These are phyloP conservation scores for Amauroascus verrucosus DNA, from an alignment of 2,329 filamentous ascomycete genomes.

Conservation along the genomic window DNA sequence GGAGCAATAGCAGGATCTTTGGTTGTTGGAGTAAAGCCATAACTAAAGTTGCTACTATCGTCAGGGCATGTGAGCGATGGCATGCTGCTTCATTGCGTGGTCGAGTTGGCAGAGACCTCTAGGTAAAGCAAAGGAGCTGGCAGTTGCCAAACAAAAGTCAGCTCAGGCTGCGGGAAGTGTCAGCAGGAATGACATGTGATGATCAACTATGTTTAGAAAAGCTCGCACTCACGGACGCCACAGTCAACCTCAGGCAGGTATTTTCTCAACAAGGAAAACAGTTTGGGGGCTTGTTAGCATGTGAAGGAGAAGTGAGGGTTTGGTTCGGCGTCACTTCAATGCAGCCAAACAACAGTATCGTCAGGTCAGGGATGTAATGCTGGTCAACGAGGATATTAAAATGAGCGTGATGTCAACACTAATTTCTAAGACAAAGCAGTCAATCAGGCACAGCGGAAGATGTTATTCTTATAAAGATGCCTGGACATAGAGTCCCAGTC, in stretches of 20 bases:
- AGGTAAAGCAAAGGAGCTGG: background rate
- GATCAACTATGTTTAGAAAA: background rate
- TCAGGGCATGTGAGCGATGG: slow-evolving; percentile 16
- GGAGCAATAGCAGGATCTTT: slow-evolving; percentile 6
- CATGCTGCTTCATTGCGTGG: slow-evolving; percentile 8
- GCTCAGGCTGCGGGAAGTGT: background rate
- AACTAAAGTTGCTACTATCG: background rate
- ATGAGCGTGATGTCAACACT: too few species aligned
- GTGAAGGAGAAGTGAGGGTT: background rate
- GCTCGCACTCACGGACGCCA: background rate
- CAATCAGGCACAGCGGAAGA: background rate
- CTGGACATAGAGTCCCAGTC: background rate
- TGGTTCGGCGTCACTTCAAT: background rate
- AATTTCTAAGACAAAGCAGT: background rate
- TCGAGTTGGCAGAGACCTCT: background rate
- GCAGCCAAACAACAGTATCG: background rate
- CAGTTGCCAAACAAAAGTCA: slow-evolving; percentile 3
- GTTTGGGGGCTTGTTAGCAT: background rate
- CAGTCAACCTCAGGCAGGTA: background rate
- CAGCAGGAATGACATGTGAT: slow-evolving; percentile 10
- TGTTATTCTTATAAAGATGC: background rate
- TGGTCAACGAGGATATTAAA: too few species aligned
- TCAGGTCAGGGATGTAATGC: too few species aligned
- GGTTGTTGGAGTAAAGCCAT: slow-evolving; percentile 9
- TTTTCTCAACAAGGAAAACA: background rate